These are phyloP conservation scores for Boletus coffeatus DNA, from an alignment of 1,284 basidiomycete species.

Conservation along the genomic window DNA sequence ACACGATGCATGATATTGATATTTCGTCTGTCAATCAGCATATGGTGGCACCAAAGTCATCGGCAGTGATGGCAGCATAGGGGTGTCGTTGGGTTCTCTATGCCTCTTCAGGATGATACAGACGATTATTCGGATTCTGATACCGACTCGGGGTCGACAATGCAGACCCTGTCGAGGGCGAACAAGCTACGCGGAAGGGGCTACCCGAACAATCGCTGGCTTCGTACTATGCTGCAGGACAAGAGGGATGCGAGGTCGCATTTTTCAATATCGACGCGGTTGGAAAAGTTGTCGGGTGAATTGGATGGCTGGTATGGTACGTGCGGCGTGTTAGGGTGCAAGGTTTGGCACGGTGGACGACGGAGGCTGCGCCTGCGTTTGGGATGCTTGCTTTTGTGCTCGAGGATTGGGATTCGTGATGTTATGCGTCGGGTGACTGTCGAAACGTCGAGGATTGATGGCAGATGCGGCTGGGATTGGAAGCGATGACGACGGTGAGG, in stretches of 20 bases:
- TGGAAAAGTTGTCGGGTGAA: constrained; percentile 62
- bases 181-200: constrained; percentile 21
- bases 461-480: too few species aligned
- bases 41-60: constrained; percentile 55
- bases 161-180: neutral
- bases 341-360: constrained; percentile 48
- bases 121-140: constrained; percentile 47
- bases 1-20: constrained; percentile 54
- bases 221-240: neutral
- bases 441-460: neutral
- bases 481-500: neutral
- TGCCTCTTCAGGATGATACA: constrained; percentile 25
- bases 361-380: constrained; percentile 58
- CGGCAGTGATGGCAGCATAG: constrained; percentile 45
- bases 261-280: constrained; percentile 32
- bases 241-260: constrained; percentile 15
- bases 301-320: constrained; percentile 68
- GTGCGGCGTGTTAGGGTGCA: constrained; percentile 63
- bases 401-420: constrained; percentile 69
- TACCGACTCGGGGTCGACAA: constrained; percentile 37
- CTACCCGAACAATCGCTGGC: constrained; percentile 33
- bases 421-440: neutral
- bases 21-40: constrained; percentile 49
- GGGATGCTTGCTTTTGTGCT: constrained; percentile 70
- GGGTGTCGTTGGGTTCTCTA: constrained; percentile 60